These are phyloP conservation scores for Salmacisia buchloeana DNA, from an alignment of 1,284 basidiomycete species.

Conservation along the genomic window DNA sequence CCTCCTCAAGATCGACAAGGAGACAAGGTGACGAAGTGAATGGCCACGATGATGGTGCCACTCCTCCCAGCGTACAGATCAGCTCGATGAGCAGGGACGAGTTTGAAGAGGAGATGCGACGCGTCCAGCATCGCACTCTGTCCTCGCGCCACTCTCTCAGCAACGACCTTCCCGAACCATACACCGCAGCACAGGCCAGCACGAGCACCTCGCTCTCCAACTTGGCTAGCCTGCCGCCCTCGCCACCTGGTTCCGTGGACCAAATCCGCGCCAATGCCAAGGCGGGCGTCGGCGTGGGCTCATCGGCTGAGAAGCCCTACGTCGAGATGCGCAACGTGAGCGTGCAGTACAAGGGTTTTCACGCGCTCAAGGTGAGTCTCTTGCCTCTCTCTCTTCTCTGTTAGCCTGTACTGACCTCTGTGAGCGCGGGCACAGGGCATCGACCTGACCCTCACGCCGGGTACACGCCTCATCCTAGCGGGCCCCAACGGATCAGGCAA, in stretches of 20 bases:
- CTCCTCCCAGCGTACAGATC: too few species aligned
- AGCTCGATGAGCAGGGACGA: background rate
- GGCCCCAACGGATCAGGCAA: slow-evolving; percentile 69
- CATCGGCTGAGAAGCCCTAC: slow-evolving; percentile 40
- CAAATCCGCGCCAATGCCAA: background rate
- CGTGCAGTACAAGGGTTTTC: slow-evolving; percentile 66
- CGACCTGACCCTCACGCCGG: slow-evolving; percentile 25
- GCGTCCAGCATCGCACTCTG: too few species aligned
- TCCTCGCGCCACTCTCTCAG: background rate
- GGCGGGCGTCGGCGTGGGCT: background rate
- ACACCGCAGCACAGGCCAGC: background rate
- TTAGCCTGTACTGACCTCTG: slow-evolving; percentile 1
- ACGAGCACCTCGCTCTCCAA: background rate
- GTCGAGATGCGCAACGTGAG: slow-evolving; percentile 64
- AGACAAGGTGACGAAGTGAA: too few species aligned
- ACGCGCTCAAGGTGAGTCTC: slow-evolving; percentile 53
- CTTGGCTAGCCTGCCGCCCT: background rate
- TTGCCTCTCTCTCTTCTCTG: background rate
- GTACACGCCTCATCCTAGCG: slow-evolving; percentile 25
- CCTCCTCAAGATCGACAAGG: slow-evolving; percentile 21
- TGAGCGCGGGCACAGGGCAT: slow-evolving; percentile 11
- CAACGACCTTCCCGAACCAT: background rate
- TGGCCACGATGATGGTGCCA: too few species aligned
- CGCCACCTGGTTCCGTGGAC: background rate
- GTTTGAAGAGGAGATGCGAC: background rate